These are phyloP conservation scores for Pyrrhoderma noxium DNA, from an alignment of 1,284 basidiomycete species.

Conservation along the genomic window DNA sequence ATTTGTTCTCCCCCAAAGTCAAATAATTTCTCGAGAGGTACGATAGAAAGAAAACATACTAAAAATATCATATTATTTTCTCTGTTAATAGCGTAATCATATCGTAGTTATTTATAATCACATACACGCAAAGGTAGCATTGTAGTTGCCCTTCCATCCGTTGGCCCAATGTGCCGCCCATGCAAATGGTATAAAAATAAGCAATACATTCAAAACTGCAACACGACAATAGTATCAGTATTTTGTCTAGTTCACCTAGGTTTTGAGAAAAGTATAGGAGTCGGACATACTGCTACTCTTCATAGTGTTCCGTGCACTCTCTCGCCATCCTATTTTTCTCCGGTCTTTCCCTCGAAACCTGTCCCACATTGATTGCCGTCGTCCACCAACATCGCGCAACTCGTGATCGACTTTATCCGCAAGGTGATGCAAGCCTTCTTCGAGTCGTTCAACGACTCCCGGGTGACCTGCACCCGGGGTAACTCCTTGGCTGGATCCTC, in stretches of 20 bases:
- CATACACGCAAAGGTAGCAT: constrained; percentile 33
- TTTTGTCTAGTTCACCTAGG: background rate
- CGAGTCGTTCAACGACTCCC: constrained; percentile 1
- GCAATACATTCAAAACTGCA: constrained; percentile 51
- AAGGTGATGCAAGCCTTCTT: constrained; percentile 10
- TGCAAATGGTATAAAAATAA: constrained; percentile 56
- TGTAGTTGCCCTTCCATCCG: constrained; percentile 14
- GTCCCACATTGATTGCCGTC: constrained; percentile 32
- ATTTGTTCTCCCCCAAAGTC: constrained; percentile 25
- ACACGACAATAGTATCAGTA: background rate
- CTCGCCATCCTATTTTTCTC: constrained; percentile 35
- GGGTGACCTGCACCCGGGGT: too few relatives aligned
- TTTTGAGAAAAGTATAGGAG: background rate
- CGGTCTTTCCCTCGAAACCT: constrained; percentile 47
- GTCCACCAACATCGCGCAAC: constrained; percentile 2
- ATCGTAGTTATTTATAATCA: background rate
- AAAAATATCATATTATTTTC: constrained; percentile 36
- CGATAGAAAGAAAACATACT: constrained; percentile 21
- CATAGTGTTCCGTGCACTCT: constrained; percentile 40
- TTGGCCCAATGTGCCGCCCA: constrained; percentile 49
- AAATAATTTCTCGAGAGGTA: constrained; percentile 25
- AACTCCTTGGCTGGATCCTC: too few relatives aligned
- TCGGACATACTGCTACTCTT: constrained; percentile 45
- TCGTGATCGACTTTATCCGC: constrained; percentile 4
- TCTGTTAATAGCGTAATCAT: constrained; percentile 45